Conservation (phyloP, 2,329 filamentous ascomycete genomes). For the Coleophoma cylindrospora region DNA sequence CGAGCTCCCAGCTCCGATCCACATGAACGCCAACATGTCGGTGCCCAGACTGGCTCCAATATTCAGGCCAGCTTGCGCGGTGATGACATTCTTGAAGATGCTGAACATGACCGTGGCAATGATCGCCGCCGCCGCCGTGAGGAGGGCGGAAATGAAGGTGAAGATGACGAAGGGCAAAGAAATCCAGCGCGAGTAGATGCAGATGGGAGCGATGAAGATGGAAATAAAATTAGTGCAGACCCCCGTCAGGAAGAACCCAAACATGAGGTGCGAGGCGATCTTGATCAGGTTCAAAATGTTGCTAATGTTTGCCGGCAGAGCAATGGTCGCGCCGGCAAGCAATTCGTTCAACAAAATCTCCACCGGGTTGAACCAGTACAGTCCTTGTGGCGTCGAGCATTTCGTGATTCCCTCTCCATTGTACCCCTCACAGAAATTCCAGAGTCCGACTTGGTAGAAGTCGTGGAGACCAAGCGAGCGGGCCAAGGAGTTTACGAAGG, state of each 20-base stretch:
- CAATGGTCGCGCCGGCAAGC: slow-evolving; percentile 76
- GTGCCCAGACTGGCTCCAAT: slow-evolving; percentile 62
- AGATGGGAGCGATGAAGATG: slow-evolving; percentile 26
- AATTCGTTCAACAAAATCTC: slow-evolving; percentile 75
- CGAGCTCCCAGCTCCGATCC: slow-evolving; percentile 65
- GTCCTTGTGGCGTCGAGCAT: slow-evolving; percentile 63
- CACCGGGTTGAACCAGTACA: slow-evolving; percentile 93
- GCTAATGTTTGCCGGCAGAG: slow-evolving; percentile 68
- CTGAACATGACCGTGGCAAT: slow-evolving; percentile 78
- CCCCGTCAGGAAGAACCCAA: slow-evolving; percentile 75
- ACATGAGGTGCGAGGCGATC: slow-evolving; percentile 80
- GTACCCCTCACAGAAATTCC: slow-evolving; percentile 90
- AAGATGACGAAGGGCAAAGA: neutral
- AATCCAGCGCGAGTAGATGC: slow-evolving; percentile 15
- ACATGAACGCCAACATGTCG: slow-evolving; percentile 81
- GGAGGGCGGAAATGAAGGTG: slow-evolving; percentile 36
- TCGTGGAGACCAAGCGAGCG: slow-evolving; percentile 84
- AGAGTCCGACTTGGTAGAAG: slow-evolving; percentile 89
- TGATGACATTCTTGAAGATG: slow-evolving; percentile 72
- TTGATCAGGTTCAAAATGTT: slow-evolving; percentile 70
- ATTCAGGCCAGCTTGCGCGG: slow-evolving; percentile 66
- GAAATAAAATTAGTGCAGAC: slow-evolving; percentile 50
- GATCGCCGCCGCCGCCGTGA: slow-evolving; percentile 63
- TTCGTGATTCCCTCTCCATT: slow-evolving; percentile 65
- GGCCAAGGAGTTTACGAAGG: slow-evolving; percentile 83